Evolutionary conservation across 371 early-diverging fungal genomes (phyloP).

Genomic region (Vairimorpha apis): DNA sequence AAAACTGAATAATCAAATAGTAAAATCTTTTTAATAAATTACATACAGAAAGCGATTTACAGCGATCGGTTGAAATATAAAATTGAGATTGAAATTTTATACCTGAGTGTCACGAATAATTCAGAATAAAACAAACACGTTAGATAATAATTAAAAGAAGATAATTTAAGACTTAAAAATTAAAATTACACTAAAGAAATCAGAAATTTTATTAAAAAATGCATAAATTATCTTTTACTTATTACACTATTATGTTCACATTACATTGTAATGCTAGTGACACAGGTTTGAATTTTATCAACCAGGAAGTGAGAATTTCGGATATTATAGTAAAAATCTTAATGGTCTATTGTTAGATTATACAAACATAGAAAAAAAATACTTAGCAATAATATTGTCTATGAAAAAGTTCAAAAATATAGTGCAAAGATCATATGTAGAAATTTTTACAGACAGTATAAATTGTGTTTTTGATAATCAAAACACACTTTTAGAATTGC

Average conservation of each 20-base stretch:
- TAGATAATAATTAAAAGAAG: background rate
- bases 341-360: background rate
- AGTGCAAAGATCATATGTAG: background rate
- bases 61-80: background rate
- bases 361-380: background rate
- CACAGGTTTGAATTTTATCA: background rate
- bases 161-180: background rate
- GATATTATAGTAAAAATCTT: background rate
- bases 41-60: background rate
- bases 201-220: too few relatives aligned
- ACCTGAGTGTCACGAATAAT: slow-evolving; percentile 34
- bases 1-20: slow-evolving; percentile 1
- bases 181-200: background rate
- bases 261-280: background rate
- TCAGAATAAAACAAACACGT: background rate
- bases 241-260: background rate
- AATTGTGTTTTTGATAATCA: background rate
- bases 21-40: background rate
- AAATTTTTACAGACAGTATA: background rate
- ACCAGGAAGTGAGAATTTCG: background rate
- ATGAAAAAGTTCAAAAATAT: background rate
- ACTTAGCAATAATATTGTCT: background rate
- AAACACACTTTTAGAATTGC: background rate
- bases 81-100: slow-evolving; percentile 13
- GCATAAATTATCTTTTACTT: too few relatives aligned